A percentile compares a stretch with the other conserved stretches of the same genome.
These are phyloP conservation scores for Coniochaeta sp. DNA, from an alignment of 2,329 filamentous ascomycete species.

Conservation along the genomic window DNA sequence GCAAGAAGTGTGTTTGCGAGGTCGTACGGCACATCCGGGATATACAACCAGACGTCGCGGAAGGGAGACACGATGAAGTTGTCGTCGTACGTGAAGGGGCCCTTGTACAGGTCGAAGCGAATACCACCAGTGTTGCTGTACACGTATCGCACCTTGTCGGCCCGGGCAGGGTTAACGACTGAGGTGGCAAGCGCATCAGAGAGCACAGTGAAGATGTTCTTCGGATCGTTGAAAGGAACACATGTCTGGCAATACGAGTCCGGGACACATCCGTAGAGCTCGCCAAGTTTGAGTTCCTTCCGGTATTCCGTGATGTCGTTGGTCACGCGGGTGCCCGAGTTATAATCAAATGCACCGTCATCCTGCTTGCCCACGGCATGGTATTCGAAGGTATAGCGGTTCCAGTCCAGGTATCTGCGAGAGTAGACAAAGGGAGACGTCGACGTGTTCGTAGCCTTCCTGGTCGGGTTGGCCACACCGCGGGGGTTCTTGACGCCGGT, in stretches of 20 bases:
- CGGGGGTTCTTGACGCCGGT: conserved; percentile 24
- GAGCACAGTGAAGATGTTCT: conserved; percentile 48
- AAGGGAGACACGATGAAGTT: conserved; percentile 51
- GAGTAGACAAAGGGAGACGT: conserved; percentile 38
- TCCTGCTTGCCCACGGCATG: conserved; percentile 38
- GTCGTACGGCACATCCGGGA: conserved; percentile 42
- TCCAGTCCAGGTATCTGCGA: conserved; percentile 62
- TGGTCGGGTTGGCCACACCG: conserved; percentile 29
- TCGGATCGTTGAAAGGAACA: conserved; percentile 40
- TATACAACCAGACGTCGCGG: conserved; percentile 42
- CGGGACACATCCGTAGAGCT: conserved; percentile 53
- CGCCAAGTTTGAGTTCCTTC: conserved; percentile 44
- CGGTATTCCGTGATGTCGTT: conserved; percentile 31
- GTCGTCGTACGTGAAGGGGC: conserved; percentile 49
- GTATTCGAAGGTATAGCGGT: conserved; percentile 56
- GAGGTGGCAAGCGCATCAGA: conserved; percentile 39
- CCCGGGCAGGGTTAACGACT: conserved; percentile 44
- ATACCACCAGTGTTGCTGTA: conserved; percentile 54
- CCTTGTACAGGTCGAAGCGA: conserved; percentile 55
- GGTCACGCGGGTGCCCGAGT: conserved; percentile 11
- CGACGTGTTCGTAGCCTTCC: conserved; percentile 28
- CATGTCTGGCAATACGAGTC: conserved; percentile 51
- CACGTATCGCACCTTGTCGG: conserved; percentile 43
- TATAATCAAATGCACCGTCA: conserved; percentile 11
- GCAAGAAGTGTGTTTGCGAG: conserved; percentile 28